Base-by-base conservation (phyloP, 768 basidiomycete species). In the Leccinellum luteum region DNA sequence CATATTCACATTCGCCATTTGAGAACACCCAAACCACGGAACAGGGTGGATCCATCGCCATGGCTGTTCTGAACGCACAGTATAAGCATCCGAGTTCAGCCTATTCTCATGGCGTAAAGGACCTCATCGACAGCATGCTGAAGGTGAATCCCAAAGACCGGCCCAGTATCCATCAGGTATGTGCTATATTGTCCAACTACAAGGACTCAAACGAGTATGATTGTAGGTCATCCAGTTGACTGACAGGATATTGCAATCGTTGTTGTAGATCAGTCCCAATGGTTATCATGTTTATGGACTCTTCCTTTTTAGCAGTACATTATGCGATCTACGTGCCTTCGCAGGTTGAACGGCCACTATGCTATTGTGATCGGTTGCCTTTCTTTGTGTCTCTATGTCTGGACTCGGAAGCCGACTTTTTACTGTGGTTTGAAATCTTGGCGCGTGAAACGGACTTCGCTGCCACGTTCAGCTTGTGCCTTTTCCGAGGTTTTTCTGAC, bases 1-100 rank as follows among this genome's bases (percentile, higher is more conserved):
- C 94, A 0, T 98, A 98, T 74, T 89, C 89, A 3, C 92, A 94
- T 68, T 98, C 96, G 3, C 96, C 96, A 0, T 99, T 99, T 66
- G 96, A 99, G 76, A 95, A 89, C 60, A 84, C 81, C 1, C 91
- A 92, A 72, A 92, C 90, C 6, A 93, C 90, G 3, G 92, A 94
- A 64, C 95, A 97, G 70, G 96, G 96, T 34, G 93, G 93, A 13
- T 95, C 92, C 47, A 94, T 98, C 67, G 95, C 95, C 2, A 96
- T 99, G 95, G 94, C 96, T 0, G 96, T 97, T 50, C 77, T 94
- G 59, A 94, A 91, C 62, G 96, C 94, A 1, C 87, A 91, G 63
- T 99, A 95, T 75, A 88, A 87, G 64, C 94, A 98, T 65, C 94
- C 94, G 1, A 78, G 75, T 54, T 90, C 89, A 3, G 84, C 82